Evolutionary conservation across 202 grass and related monocot genomes (phyloP).

Genomic region (Panicum virgatum): DNA sequence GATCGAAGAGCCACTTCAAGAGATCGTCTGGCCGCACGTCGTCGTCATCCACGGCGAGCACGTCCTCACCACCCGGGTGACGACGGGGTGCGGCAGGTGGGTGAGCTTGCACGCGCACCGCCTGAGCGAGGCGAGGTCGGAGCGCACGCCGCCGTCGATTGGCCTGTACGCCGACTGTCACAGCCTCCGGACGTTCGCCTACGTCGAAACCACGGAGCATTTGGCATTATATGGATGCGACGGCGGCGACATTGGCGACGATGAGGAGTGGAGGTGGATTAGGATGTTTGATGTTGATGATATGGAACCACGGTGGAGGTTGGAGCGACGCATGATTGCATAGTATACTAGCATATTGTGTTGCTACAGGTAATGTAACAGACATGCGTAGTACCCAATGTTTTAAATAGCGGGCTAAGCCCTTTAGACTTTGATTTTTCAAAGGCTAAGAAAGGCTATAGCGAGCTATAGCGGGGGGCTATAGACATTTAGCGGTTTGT

Average conservation of each 20-base stretch:
- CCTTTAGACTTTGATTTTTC: too few relatives aligned
- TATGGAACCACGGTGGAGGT: background rate
- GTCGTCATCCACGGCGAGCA: background rate
- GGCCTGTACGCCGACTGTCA: too few relatives aligned
- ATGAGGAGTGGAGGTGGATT: background rate
- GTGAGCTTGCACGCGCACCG: background rate
- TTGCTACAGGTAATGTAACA: too few relatives aligned
- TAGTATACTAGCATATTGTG: too few relatives aligned
- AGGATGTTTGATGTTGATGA: background rate
- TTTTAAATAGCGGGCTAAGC: too few relatives aligned
- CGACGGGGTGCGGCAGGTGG: fast-evolving
- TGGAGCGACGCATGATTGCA: too few relatives aligned
- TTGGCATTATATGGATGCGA: background rate
- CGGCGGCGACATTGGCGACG: background rate
- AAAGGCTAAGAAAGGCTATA: too few relatives aligned
- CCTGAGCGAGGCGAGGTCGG: background rate
- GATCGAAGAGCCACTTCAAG: background rate
- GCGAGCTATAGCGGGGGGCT: too few relatives aligned
- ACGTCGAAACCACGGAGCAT: background rate
- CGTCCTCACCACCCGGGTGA: background rate
- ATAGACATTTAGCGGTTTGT: too few relatives aligned
- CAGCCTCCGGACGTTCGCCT: background rate
- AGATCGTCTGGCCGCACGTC: background rate
- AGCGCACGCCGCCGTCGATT: background rate
- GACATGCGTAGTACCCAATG: too few relatives aligned